Base-by-base conservation (phyloP, 495 filamentous ascomycete species). In the Sporormia fimetaria region DNA sequence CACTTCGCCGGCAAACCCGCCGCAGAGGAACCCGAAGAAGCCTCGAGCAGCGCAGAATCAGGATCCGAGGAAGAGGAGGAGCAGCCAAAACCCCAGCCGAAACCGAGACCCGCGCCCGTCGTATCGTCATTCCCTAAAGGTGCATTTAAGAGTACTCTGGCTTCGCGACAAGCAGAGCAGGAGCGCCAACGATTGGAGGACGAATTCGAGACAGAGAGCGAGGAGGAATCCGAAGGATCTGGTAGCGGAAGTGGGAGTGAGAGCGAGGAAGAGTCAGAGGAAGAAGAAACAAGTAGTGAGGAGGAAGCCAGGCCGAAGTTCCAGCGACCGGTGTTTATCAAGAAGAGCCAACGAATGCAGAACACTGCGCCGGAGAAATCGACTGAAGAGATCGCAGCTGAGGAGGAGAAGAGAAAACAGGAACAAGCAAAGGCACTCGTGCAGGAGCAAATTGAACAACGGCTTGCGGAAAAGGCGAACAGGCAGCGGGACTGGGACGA, bases 271-370 rank as follows among this genome's bases (percentile, higher is more conserved):
- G 78, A 73, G 42, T 73, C 68, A 3, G 78, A 81, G 53, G 81
- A 86, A 35, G 87, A 93, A 53, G 76, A 80, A 9, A 78, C 80
- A 0, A 73, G 51, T 18, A 51, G 44, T 16, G 60, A 62, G 6
- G 56, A 56, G 21, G 51, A 54, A 2, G 40, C 51, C 12, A 51
- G 76, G 31, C 71, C 75, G 36, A 63, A 87, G 23, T 76, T 95
- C 44, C 64, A 92, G 40, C 76, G 87, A 30, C 90, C 90, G 7
- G 93, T 83, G 15, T 96, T 99, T 59, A 80, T 95, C 37, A 83
- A 83, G 26, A 94, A 95, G 55, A 74, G 70, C 35, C 71, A 84
- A 46, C 76, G 90, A 31, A 67, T 67, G 21, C 53, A 56, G 54
- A 50, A 21, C 26, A 43, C 37, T 41, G 42, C 44, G 14, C 32